Conservation (phyloP, 2,329 filamentous ascomycete genomes). For the Stemphylium lycopersici region DNA sequence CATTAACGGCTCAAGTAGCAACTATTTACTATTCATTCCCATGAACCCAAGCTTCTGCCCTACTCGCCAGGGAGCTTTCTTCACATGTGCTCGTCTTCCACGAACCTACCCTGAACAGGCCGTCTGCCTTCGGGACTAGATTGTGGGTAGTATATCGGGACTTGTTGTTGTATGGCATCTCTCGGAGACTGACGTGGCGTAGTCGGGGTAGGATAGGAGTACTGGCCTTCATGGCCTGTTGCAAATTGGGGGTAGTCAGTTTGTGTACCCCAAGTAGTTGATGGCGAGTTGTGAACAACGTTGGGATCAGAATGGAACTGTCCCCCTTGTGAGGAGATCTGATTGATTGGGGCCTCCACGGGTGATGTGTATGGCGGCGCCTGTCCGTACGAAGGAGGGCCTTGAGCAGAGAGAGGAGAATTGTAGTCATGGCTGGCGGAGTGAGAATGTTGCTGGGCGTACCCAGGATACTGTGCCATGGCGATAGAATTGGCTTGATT, state of each 20-base stretch:
- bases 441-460: slow-evolving; percentile 26
- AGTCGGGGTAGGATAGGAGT: slow-evolving; percentile 31
- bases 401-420: slow-evolving; percentile 24
- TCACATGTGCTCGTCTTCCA: slow-evolving; percentile 12
- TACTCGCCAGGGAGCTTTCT: not conserved
- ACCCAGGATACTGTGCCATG: slow-evolving; percentile 19
- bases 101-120: slow-evolving; percentile 13
- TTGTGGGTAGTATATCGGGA: slow-evolving; percentile 39
- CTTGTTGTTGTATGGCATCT: slow-evolving; percentile 19
- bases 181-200: slow-evolving; percentile 22
- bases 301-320: slow-evolving; percentile 20
- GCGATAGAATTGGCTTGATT: slow-evolving; percentile 25
- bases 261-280: slow-evolving; percentile 28
- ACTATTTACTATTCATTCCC: not conserved
- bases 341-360: slow-evolving; percentile 11
- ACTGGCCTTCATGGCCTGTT: slow-evolving; percentile 27
- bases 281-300: slow-evolving; percentile 20
- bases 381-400: slow-evolving; percentile 23
- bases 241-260: slow-evolving; percentile 24
- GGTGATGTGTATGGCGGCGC: slow-evolving; percentile 20
- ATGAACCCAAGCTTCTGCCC: not conserved
- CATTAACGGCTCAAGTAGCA: not conserved
- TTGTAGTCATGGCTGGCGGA: slow-evolving; percentile 28
- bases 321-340: slow-evolving; percentile 19
- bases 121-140: slow-evolving; percentile 12